Percentiles rank a stretch among this genome's conserved stretches.
phyloP scores from a whole-genome alignment of 2,329 filamentous ascomycete species.

The Cytospora schulzeri region DNA sequence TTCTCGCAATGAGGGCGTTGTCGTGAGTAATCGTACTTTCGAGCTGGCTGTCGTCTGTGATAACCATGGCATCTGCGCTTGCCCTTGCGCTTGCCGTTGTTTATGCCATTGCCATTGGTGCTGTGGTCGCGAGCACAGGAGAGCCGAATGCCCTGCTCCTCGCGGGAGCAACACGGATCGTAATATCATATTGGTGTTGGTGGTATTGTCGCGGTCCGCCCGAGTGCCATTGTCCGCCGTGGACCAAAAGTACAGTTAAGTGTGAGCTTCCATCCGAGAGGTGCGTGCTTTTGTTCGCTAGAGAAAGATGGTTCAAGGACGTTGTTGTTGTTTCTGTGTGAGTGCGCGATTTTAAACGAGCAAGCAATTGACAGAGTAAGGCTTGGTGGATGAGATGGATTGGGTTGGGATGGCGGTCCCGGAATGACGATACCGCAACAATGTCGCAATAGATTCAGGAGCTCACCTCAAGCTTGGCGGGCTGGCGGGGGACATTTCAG shows the following conservation, averaged over 20 bases:
- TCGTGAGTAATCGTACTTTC: constrained; percentile 15
- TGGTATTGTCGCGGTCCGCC: constrained; percentile 4
- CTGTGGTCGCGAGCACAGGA: constrained; percentile 16
- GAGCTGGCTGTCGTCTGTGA: constrained; percentile 9
- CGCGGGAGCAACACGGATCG: constrained; percentile 19
- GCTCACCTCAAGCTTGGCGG: not conserved
- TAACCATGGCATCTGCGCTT: constrained; percentile 14
- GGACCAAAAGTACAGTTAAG: not conserved
- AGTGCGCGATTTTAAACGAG: not conserved
- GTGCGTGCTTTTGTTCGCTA: not conserved
- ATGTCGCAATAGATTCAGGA: not conserved
- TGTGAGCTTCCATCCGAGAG: not conserved
- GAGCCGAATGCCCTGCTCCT: constrained; percentile 6
- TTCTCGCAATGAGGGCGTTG: constrained; percentile 16
- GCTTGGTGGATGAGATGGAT: not conserved
- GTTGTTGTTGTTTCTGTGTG: not conserved
- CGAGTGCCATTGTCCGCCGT: constrained; percentile 5
- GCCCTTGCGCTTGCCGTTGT: constrained; percentile 9
- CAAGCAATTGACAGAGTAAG: not conserved
- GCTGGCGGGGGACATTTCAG: not conserved
- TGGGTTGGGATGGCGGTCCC: too few relatives aligned
- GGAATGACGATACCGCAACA: not conserved
- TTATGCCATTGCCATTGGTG: constrained; percentile 7
- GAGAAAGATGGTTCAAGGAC: not conserved
- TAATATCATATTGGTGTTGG: constrained; percentile 16